Evolutionary conservation across 768 basidiomycete species (phyloP), one percentile per base, ranked within the genome.

Genomic region (Botryobasidium botryosum): DNA sequence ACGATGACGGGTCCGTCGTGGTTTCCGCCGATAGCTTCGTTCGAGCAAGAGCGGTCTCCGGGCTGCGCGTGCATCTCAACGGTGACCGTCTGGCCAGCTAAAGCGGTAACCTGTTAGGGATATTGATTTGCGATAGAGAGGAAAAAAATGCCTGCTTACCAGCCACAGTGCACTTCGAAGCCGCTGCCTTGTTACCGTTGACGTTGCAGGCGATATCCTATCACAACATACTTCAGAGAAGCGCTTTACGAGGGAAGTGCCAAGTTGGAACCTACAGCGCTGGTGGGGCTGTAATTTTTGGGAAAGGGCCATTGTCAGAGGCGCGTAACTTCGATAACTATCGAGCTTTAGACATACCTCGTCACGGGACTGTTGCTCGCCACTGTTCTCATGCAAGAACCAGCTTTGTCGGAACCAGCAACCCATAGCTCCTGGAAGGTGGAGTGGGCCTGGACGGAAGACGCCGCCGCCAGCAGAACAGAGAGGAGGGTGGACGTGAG

Each of bases 51-150:
- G 29, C 70, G 64, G 39, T 69, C 62, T 28, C 57, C 60, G 5
- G 67, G 66, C 54, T 71, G 68, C 54, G 68, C 66, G 52, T 72
- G 68, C 70, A 71, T 71, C 56, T 73, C 70, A 17, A 71, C 70
- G 13, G 68, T 67, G 37, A 70, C 58, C 7, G 52, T 52, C 50
- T 68, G 66, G 5, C 69, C 69, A 44, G 70, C 70, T 67, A 39
- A n/a, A 17, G 31, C 8, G 31, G 31, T 33, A 33, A 17, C 8
- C 31, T 33, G 17, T 33, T 17, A 33, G 17, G 8, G 17, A 33
- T 33, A 17, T 33, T n/a, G 31, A 17, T 33, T 8, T 8, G 8
- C 31, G 17, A 33, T 33, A 8, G 31, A 17, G 17, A 8, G 17
- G 31, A 8, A 33, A 8, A 33, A 8, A 8, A 17, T 33, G 10